These are phyloP conservation scores for Lipomyces orientalis DNA, from an alignment of 805 yeast genomes.

Conservation along the genomic window DNA sequence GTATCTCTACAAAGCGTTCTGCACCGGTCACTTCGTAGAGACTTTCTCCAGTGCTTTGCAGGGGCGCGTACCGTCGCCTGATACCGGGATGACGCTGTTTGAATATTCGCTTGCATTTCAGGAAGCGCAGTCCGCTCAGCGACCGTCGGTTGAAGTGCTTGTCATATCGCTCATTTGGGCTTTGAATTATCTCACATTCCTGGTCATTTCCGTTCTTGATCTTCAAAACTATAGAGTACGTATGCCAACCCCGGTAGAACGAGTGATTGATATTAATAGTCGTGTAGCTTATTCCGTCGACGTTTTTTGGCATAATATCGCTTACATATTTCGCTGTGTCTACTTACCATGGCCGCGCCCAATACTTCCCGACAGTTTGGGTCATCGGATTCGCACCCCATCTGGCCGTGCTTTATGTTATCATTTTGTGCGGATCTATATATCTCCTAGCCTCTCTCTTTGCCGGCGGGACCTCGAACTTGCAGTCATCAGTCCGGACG, in stretches of 20 bases:
- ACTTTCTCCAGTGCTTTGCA: slow-evolving; percentile 64
- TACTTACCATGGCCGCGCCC: slow-evolving; percentile 50
- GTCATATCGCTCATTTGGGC: slow-evolving; percentile 62
- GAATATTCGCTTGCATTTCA: slow-evolving; percentile 79
- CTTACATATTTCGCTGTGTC: slow-evolving; percentile 55
- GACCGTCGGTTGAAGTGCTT: slow-evolving; percentile 61
- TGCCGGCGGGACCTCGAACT: slow-evolving; percentile 54
- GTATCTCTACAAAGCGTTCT: slow-evolving; percentile 62
- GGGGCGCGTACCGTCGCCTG: slow-evolving; percentile 63
- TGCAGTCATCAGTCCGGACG: slow-evolving; percentile 47
- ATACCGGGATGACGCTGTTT: slow-evolving; percentile 72
- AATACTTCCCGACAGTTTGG: slow-evolving; percentile 60
- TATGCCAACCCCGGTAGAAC: neutral
- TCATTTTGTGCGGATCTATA: slow-evolving; percentile 57
- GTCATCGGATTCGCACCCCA: slow-evolving; percentile 72
- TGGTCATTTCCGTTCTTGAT: slow-evolving; percentile 63
- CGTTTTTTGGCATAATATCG: slow-evolving; percentile 61
- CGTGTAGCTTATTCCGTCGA: slow-evolving; percentile 60
- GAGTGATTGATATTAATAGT: slow-evolving; percentile 10
- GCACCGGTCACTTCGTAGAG: slow-evolving; percentile 68
- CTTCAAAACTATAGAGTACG: slow-evolving; percentile 55
- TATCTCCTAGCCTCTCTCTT: slow-evolving; percentile 64
- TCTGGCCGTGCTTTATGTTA: slow-evolving; percentile 57
- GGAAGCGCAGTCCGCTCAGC: slow-evolving; percentile 60
- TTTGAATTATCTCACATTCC: slow-evolving; percentile 64